phyloP scores from a whole-genome alignment of 2,329 filamentous ascomycete species.

The Daldinia sp. region DNA sequence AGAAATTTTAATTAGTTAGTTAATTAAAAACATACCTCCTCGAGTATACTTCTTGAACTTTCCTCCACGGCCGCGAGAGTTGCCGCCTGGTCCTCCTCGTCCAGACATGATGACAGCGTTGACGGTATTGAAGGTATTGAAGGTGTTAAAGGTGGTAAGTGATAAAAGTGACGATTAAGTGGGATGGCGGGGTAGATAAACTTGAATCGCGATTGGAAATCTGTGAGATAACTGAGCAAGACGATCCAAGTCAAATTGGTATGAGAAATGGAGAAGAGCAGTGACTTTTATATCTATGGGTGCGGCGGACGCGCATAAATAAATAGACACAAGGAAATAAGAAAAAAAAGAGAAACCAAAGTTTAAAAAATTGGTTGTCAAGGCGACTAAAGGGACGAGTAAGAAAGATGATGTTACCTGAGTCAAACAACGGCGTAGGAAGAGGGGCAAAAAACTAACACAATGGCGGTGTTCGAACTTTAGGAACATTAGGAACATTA shows the following conservation, averaged over 20 bases:
- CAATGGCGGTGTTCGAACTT: slow-evolving; percentile 4
- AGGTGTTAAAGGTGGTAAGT: not conserved
- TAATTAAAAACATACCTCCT: slow-evolving; percentile 74
- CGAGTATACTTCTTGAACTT: slow-evolving; percentile 95
- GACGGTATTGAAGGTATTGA: not conserved
- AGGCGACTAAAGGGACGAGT: not conserved
- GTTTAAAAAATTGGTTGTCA: not conserved
- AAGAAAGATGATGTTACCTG: slow-evolving; percentile 5
- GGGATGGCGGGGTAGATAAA: slow-evolving; percentile 7
- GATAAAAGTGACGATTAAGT: not conserved
- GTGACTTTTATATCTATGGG: not conserved
- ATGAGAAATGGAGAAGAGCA: not conserved
- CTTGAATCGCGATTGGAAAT: slow-evolving; percentile 4
- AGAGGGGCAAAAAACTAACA: slow-evolving; percentile 34
- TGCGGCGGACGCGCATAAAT: not conserved
- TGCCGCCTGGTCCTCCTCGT: slow-evolving; percentile 58
- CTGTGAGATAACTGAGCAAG: not conserved
- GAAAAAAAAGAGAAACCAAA: slow-evolving; percentile 1
- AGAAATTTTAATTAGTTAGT: not conserved
- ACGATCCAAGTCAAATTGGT: not conserved
- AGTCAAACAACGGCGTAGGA: slow-evolving; percentile 18
- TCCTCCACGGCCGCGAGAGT: slow-evolving; percentile 83
- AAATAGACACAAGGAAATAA: not conserved
- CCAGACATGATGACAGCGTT: slow-evolving; percentile 56
- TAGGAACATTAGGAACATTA: not conserved